Conservation (phyloP, 2,329 filamentous ascomycete species). For the Monosporascus sp. region DNA sequence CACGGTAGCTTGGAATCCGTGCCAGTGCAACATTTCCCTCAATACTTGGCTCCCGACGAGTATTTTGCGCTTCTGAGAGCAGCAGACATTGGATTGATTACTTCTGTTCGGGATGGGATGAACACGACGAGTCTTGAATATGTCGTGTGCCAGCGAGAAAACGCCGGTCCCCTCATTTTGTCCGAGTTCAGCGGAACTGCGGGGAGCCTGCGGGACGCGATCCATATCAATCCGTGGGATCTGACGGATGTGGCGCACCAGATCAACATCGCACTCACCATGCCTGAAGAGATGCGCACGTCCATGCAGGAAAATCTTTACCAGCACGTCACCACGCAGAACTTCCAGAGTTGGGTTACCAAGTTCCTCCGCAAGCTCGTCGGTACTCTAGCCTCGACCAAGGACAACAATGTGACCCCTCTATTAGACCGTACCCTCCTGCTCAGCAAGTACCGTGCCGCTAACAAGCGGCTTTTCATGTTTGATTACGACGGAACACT, state of each 20-base stretch:
- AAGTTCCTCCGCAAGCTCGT: slow-evolving; percentile 75
- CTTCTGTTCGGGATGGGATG: slow-evolving; percentile 94
- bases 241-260: slow-evolving; percentile 75
- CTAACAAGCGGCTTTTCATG: slow-evolving; percentile 85
- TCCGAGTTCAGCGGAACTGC: slow-evolving; percentile 97
- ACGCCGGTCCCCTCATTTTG: slow-evolving; percentile 81
- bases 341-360: slow-evolving; percentile 79
- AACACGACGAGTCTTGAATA: slow-evolving; percentile 97
- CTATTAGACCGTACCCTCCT: slow-evolving; percentile 71
- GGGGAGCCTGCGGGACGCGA: slow-evolving; percentile 75
- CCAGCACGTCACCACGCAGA: slow-evolving; percentile 77
- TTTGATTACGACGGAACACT: slow-evolving; percentile 98
- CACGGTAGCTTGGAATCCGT: slow-evolving; percentile 86
- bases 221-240: slow-evolving; percentile 97
- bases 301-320: slow-evolving; percentile 72
- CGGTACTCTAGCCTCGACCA: slow-evolving; percentile 72
- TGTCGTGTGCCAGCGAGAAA: slow-evolving; percentile 83
- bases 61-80: slow-evolving; percentile 91
- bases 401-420: slow-evolving; percentile 72
- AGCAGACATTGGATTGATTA: slow-evolving; percentile 89
- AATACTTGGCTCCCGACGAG: slow-evolving; percentile 84
- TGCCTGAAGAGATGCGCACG: slow-evolving; percentile 61
- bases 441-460: slow-evolving; percentile 66
- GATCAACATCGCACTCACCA: slow-evolving; percentile 75
- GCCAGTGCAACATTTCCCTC: slow-evolving; percentile 90